Evolutionary conservation across 805 yeast species (phyloP).

Genomic region (Candida ovalis): DNA sequence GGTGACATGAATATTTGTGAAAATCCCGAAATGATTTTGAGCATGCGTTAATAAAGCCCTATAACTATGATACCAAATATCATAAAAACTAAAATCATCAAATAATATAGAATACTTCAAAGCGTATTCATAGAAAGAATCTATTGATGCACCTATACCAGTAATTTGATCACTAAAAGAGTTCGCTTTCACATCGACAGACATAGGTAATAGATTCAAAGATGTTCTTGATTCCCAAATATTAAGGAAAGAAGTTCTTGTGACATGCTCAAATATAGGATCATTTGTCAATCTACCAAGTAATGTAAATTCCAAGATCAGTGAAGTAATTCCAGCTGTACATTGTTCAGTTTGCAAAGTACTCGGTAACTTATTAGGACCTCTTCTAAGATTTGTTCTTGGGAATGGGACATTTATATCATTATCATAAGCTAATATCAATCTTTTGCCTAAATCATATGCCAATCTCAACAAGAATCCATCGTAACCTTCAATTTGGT

Average conservation of each 20-base stretch:
- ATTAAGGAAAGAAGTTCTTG: constrained; percentile 60
- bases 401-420: constrained; percentile 71
- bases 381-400: constrained; percentile 61
- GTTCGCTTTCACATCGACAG: constrained; percentile 44
- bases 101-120: constrained; percentile 73
- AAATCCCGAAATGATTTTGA: constrained; percentile 30
- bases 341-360: constrained; percentile 62
- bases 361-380: constrained; percentile 43
- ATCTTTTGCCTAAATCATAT: constrained; percentile 65
- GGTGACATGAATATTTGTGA: constrained; percentile 50
- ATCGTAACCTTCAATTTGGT: constrained; percentile 46
- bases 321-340: constrained; percentile 83
- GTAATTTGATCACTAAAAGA: constrained; percentile 57
- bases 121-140: constrained; percentile 87
- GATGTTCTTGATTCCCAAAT: constrained; percentile 66
- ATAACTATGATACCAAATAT: constrained; percentile 61
- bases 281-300: constrained; percentile 75
- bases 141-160: constrained; percentile 89
- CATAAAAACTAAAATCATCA: constrained; percentile 47
- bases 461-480: constrained; percentile 74
- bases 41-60: constrained; percentile 54
- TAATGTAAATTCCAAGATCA: constrained; percentile 75
- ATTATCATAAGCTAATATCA: constrained; percentile 68
- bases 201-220: constrained; percentile 71
- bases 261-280: constrained; percentile 56